These are phyloP conservation scores for Phytophthora kernoviae DNA, from an alignment of 352 stramenopile species.

Conservation along the genomic window DNA sequence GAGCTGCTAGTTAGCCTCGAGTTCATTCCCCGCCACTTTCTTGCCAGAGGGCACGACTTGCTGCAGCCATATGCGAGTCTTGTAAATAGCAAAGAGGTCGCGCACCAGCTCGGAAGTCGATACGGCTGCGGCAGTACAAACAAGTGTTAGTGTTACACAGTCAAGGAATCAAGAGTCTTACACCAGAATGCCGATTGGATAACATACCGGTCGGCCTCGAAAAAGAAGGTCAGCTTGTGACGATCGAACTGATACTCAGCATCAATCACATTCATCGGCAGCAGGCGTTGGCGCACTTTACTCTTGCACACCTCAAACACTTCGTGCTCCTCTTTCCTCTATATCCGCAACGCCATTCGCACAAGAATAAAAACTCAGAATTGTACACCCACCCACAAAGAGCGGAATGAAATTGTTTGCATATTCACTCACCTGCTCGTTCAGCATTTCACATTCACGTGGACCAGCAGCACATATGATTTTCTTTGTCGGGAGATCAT, in stretches of 20 bases:
- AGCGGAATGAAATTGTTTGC: background rate
- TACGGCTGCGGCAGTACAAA: slow-evolving; percentile 59
- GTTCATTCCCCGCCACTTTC: slow-evolving; percentile 57
- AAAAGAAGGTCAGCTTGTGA: slow-evolving; percentile 99
- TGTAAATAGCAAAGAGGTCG: slow-evolving; percentile 99
- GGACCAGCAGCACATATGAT: slow-evolving; percentile 93
- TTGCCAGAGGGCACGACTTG: slow-evolving; percentile 89
- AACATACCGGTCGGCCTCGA: slow-evolving; percentile 93
- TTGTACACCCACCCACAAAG: slow-evolving; percentile 1
- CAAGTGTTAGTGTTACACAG: slow-evolving; percentile 7
- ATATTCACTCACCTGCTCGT: slow-evolving; percentile 66
- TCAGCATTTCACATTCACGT: slow-evolving; percentile 92
- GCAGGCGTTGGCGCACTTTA: slow-evolving; percentile 93
- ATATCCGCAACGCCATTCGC: background rate
- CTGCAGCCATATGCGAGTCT: slow-evolving; percentile 98
- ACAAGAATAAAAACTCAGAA: slow-evolving; percentile 4
- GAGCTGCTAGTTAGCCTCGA: slow-evolving; percentile 54
- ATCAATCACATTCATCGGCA: slow-evolving; percentile 98
- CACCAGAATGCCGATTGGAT: background rate
- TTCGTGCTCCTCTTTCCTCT: slow-evolving; percentile 95
- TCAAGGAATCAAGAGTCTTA: background rate
- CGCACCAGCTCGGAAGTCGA: slow-evolving; percentile 98
- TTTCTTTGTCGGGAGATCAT: slow-evolving; percentile 86
- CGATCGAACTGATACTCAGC: slow-evolving; percentile 99
- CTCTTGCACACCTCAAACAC: slow-evolving; percentile 96